Conservation (phyloP, 352 stramenopile species). For the Globisporangium solare region DNA sequence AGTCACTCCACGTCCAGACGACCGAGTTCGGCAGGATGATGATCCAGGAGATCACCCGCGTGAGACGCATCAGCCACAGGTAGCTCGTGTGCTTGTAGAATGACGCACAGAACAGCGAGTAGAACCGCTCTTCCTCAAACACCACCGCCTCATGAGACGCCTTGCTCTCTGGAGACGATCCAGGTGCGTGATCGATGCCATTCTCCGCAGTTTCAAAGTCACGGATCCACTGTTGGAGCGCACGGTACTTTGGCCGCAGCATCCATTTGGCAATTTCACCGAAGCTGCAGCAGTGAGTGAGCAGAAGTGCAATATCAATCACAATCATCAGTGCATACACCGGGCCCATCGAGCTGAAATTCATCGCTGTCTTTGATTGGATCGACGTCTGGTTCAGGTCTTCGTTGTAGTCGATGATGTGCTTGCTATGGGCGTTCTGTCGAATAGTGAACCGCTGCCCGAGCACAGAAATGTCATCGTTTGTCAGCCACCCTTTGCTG, state of each 20-base stretch:
- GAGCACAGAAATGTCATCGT: conserved; percentile 15
- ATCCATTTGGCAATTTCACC: conserved; percentile 25
- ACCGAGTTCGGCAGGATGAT: conserved; percentile 49
- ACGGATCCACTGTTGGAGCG: conserved; percentile 20
- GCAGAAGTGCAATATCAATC: conserved; percentile 17
- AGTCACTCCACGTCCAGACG: conserved; percentile 37
- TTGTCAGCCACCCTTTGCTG: conserved; percentile 17
- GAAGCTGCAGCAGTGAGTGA: conserved; percentile 19
- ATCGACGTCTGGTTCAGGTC: conserved; percentile 2
- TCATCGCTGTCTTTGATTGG: conserved; percentile 7
- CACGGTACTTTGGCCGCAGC: conserved; percentile 15
- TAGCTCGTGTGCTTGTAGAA: conserved; percentile 19
- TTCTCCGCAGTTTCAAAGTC: conserved; percentile 15
- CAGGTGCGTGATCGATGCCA: not conserved
- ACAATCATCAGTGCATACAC: conserved; percentile 22
- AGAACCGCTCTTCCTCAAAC: conserved; percentile 20
- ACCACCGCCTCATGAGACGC: not conserved
- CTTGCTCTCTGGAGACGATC: conserved; percentile 4
- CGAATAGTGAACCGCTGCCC: conserved; percentile 17
- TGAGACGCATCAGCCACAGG: conserved; percentile 19
- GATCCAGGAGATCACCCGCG: conserved; percentile 43
- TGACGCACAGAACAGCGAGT: conserved; percentile 27
- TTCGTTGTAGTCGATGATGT: conserved; percentile 10
- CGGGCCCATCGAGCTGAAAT: conserved; percentile 16
- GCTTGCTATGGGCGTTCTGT: conserved; percentile 18